Conservation (phyloP, 2,329 filamentous ascomycete genomes). For the Fusarium sp. region DNA sequence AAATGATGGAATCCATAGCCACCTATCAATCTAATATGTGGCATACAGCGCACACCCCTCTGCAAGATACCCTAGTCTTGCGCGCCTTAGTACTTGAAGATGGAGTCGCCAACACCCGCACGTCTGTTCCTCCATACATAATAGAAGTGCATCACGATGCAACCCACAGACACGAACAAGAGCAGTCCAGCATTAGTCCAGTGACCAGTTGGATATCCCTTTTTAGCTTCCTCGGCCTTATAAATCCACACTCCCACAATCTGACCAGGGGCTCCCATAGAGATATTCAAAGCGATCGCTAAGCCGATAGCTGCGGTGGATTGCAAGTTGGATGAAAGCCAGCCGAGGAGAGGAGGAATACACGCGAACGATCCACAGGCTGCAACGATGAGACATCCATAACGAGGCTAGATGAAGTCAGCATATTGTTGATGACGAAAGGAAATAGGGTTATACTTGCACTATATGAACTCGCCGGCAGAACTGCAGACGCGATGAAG, state of each 20-base stretch:
- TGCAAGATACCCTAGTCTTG: not conserved
- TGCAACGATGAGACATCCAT: constrained; percentile 74
- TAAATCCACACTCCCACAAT: constrained; percentile 80
- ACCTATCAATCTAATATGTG: not conserved
- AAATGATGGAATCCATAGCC: not conserved
- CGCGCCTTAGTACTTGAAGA: constrained; percentile 32
- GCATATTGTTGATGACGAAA: not conserved
- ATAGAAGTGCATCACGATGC: constrained; percentile 62
- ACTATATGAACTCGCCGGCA: constrained; percentile 66
- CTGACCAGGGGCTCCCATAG: constrained; percentile 72
- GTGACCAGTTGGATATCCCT: constrained; percentile 75
- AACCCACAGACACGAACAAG: constrained; percentile 66
- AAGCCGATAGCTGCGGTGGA: constrained; percentile 71
- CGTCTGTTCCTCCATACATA: constrained; percentile 59
- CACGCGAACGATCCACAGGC: constrained; percentile 72
- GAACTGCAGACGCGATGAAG: constrained; percentile 69
- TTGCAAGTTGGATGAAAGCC: constrained; percentile 73
- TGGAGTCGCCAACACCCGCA: constrained; percentile 27
- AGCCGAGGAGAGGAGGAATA: constrained; percentile 73
- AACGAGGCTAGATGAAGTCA: constrained; percentile 54
- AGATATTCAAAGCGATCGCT: constrained; percentile 74
- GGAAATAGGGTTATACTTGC: not conserved
- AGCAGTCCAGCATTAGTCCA: constrained; percentile 71
- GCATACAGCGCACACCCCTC: not conserved
- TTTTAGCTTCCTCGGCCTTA: constrained; percentile 66